A percentile compares a stretch with the other conserved stretches of the same genome.
Evolutionary conservation across 1,284 basidiomycete genomes (phyloP).

Genomic region (Xanthoconium separans): DNA sequence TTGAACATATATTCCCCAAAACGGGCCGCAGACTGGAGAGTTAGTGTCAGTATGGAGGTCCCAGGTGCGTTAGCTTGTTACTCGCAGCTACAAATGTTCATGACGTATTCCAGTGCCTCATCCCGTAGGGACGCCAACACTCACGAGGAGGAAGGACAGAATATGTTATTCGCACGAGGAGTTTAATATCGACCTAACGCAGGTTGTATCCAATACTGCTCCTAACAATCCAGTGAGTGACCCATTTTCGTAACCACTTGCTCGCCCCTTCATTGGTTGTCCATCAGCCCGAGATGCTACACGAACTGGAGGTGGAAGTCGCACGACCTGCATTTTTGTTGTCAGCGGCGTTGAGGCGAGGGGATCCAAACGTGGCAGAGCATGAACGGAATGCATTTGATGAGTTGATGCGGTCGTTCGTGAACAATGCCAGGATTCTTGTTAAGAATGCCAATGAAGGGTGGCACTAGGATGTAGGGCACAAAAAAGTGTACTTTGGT

Average conservation of each 20-base stretch:
- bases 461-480: slow-evolving; percentile 30
- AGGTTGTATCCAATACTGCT: slow-evolving; percentile 63
- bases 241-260: neutral
- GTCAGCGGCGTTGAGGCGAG: slow-evolving; percentile 56
- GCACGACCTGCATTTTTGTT: slow-evolving; percentile 60
- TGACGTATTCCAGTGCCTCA: slow-evolving; percentile 46
- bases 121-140: slow-evolving; percentile 56
- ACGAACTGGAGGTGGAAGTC: slow-evolving; percentile 75
- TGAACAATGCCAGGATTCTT: slow-evolving; percentile 76
- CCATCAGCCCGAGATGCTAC: slow-evolving; percentile 57
- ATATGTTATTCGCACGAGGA: slow-evolving; percentile 93
- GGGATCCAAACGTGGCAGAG: slow-evolving; percentile 55
- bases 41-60: slow-evolving; percentile 88
- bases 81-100: slow-evolving; percentile 17
- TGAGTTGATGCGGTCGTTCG: slow-evolving; percentile 78
- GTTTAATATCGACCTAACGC: slow-evolving; percentile 90
- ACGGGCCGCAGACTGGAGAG: slow-evolving; percentile 83
- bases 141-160: slow-evolving; percentile 82
- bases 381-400: slow-evolving; percentile 72
- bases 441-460: slow-evolving; percentile 59
- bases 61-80: slow-evolving; percentile 47
- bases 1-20: slow-evolving; percentile 88
- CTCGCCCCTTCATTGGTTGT: neutral
- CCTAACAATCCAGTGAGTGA: slow-evolving; percentile 49
- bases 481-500: slow-evolving; percentile 6